phyloP scores from a whole-genome alignment of 768 basidiomycete genomes.

The Termitomyces titanicus region DNA sequence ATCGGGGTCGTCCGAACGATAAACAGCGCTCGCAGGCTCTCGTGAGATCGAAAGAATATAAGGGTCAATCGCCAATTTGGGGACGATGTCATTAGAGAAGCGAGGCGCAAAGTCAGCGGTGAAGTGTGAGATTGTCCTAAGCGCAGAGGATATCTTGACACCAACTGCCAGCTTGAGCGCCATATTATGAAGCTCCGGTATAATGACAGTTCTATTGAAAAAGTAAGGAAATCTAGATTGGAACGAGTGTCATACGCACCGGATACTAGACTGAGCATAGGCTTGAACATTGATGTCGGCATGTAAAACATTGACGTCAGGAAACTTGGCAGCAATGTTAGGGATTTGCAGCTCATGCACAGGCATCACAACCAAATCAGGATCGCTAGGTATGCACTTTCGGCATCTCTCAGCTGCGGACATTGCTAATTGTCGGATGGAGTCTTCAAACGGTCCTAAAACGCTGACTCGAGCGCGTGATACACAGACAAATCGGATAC shows the following conservation, averaged over 20 bases:
- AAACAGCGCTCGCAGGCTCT: slow-evolving; percentile 50
- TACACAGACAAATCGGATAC: slow-evolving; percentile 44
- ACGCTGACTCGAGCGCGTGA: slow-evolving; percentile 33
- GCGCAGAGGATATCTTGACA: slow-evolving; percentile 53
- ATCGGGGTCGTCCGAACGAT: slow-evolving; percentile 37
- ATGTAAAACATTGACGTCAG: slow-evolving; percentile 37
- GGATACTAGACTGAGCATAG: slow-evolving; percentile 49
- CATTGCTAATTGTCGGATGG: slow-evolving; percentile 28
- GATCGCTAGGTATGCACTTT: slow-evolving; percentile 19
- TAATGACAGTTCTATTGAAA: slow-evolving; percentile 38
- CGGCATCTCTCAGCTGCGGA: slow-evolving; percentile 30
- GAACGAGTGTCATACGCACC: slow-evolving; percentile 27
- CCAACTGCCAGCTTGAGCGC: slow-evolving; percentile 52
- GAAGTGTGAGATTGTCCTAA: slow-evolving; percentile 58
- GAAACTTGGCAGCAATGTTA: slow-evolving; percentile 40
- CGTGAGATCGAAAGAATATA: slow-evolving; percentile 39
- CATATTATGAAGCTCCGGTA: slow-evolving; percentile 40
- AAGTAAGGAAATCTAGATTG: background rate
- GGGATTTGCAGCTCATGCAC: slow-evolving; percentile 51
- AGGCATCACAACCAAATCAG: slow-evolving; percentile 38
- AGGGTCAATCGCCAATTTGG: slow-evolving; percentile 41
- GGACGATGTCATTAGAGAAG: slow-evolving; percentile 47
- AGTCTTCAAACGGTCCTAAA: slow-evolving; percentile 39
- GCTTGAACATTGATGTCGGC: slow-evolving; percentile 39
- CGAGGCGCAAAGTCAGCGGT: slow-evolving; percentile 56